Conservation (phyloP, 192 early-diverging fungal genomes). For the Globomyces pollinis-pini region DNA sequence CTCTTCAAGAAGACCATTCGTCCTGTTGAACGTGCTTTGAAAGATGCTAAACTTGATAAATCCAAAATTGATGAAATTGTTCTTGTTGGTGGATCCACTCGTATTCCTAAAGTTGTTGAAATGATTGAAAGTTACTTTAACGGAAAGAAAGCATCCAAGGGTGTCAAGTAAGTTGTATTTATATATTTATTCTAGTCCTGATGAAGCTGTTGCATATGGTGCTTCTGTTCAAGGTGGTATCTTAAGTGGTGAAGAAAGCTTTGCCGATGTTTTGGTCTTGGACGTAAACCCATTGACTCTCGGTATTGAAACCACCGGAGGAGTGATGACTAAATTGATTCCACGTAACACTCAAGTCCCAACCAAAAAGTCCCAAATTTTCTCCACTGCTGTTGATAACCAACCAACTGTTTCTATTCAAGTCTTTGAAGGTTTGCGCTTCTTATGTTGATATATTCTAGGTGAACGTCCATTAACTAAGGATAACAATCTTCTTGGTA, state of each 20-base stretch:
- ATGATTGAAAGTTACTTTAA: conserved; percentile 97
- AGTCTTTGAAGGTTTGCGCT: conserved; percentile 97
- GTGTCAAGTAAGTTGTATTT: too few relatives aligned
- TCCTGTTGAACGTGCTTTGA: conserved; percentile 93
- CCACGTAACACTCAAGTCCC: conserved; percentile 97
- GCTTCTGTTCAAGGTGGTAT: conserved; percentile 98
- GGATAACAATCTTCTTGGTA: conserved; percentile 98
- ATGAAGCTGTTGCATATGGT: conserved; percentile 98
- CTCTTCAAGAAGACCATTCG: conserved; percentile 92
- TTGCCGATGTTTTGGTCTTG: conserved; percentile 86
- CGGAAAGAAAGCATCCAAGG: conserved; percentile 98
- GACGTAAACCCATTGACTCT: conserved; percentile 95
- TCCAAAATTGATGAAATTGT: conserved; percentile 85
- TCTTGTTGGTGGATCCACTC: conserved; percentile 95
- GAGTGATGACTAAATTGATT: conserved; percentile 97
- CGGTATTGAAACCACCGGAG: conserved; percentile 97
- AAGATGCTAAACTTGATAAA: conserved; percentile 96
- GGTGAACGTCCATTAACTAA: conserved; percentile 94
- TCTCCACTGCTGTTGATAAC: conserved; percentile 98
- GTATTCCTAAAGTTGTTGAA: conserved; percentile 99
- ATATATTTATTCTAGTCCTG: too few relatives aligned
- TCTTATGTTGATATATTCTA: too few relatives aligned
- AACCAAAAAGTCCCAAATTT: conserved; percentile 96
- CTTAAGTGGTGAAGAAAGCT: conserved; percentile 93
- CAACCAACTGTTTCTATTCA: conserved; percentile 97